Conservation (phyloP, 179 eudicot genomes). For the Amaranthus tricolor region DNA sequence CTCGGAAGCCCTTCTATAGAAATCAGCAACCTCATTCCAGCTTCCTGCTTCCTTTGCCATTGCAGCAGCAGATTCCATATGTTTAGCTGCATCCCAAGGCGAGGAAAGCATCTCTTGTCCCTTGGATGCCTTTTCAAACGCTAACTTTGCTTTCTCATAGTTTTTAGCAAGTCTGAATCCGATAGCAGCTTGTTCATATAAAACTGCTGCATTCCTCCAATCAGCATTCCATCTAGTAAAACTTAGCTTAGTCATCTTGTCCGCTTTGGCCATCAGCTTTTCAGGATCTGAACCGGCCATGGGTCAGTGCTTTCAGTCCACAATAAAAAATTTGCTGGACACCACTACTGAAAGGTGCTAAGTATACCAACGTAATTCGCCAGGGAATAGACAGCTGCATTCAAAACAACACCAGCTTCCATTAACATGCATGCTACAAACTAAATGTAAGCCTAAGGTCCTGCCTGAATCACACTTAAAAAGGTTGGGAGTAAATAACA, state of each 20-base stretch:
- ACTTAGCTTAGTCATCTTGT: slow-evolving; percentile 59
- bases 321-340: neutral
- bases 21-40: slow-evolving; percentile 80
- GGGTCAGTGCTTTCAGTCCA: slow-evolving; percentile 15
- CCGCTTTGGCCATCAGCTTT: slow-evolving; percentile 39
- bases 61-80: slow-evolving; percentile 82
- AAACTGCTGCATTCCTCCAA: slow-evolving; percentile 66
- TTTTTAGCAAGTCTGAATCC: slow-evolving; percentile 64
- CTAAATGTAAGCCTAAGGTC: neutral
- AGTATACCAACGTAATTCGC: neutral
- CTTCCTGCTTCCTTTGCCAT: slow-evolving; percentile 68
- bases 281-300: slow-evolving; percentile 45
- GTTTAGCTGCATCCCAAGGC: slow-evolving; percentile 96
- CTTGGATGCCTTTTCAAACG: slow-evolving; percentile 86
- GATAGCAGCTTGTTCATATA: slow-evolving; percentile 84
- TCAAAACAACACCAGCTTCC: neutral
- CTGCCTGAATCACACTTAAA: too few relatives aligned
- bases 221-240: slow-evolving; percentile 91
- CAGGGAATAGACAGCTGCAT: neutral
- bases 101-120: slow-evolving; percentile 91
- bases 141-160: slow-evolving; percentile 70
- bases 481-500: too few relatives aligned
- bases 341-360: neutral
- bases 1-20: slow-evolving; percentile 66
- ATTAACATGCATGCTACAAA: neutral